phyloP scores from a whole-genome alignment of 2,329 filamentous ascomycete genomes.

The Ophiostoma australiae region DNA sequence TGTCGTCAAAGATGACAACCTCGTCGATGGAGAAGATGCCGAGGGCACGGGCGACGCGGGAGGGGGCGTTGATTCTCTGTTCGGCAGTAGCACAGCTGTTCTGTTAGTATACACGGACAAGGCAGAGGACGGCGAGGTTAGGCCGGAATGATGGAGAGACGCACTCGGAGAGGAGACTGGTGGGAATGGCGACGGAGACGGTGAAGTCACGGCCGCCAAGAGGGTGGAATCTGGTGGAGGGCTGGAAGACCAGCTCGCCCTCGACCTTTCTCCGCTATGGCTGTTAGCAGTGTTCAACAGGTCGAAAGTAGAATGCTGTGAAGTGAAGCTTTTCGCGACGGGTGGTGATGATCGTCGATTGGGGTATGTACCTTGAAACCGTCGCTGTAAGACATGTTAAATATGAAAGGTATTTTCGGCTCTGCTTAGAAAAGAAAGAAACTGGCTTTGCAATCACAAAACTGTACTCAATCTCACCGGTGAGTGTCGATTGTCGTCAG shows the following conservation, averaged over 20 bases:
- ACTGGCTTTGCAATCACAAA: background rate
- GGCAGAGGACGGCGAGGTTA: background rate
- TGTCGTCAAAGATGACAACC: conserved; percentile 75
- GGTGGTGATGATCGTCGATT: background rate
- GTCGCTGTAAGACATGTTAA: conserved; percentile 28
- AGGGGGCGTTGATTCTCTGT: conserved; percentile 66
- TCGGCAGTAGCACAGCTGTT: conserved; percentile 65
- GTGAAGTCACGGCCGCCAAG: conserved; percentile 64
- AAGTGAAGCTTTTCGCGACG: background rate
- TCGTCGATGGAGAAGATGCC: conserved; percentile 83
- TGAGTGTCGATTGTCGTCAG: background rate
- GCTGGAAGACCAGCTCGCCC: conserved; percentile 52
- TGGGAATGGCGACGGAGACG: conserved; percentile 70
- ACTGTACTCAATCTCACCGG: background rate
- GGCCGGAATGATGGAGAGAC: conserved; percentile 27
- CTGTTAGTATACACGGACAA: background rate
- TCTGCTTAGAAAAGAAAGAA: background rate
- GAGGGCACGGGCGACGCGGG: conserved; percentile 72
- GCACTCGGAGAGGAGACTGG: conserved; percentile 71
- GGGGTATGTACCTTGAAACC: conserved; percentile 27
- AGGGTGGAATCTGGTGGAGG: conserved; percentile 64
- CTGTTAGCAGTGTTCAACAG: conserved; percentile 5
- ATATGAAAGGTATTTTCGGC: background rate
- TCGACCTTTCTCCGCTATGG: conserved; percentile 48
- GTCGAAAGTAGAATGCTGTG: background rate